These are phyloP conservation scores for Russula vinacea DNA, from an alignment of 768 basidiomycete species.

Conservation along the genomic window DNA sequence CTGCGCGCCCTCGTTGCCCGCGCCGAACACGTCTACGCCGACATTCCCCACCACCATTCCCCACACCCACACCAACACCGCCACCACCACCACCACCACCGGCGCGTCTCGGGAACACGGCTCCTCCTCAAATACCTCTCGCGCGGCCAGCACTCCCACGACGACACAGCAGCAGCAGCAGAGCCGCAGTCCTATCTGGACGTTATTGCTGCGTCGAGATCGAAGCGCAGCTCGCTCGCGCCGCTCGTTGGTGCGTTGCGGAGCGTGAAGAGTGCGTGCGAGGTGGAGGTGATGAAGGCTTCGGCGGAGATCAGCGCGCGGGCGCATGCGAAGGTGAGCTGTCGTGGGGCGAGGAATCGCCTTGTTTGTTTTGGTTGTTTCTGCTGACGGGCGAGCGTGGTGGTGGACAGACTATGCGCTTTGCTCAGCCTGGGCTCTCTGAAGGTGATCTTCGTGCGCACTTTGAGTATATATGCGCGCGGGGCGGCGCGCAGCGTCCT, in stretches of 20 bases:
- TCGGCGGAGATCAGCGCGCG: slow-evolving; percentile 86
- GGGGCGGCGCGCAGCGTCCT: slow-evolving; percentile 75
- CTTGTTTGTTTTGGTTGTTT: background rate
- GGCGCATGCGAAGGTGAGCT: slow-evolving; percentile 74
- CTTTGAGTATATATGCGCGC: slow-evolving; percentile 84
- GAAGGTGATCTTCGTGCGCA: slow-evolving; percentile 70
- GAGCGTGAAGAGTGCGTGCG: slow-evolving; percentile 73
- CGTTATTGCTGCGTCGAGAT: slow-evolving; percentile 46
- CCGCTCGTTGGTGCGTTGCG: slow-evolving; percentile 70
- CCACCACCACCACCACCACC: background rate
- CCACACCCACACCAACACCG: background rate
- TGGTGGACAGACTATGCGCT: slow-evolving; percentile 72
- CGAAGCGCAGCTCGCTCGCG: slow-evolving; percentile 52
- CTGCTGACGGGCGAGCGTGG: background rate
- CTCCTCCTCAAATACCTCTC: slow-evolving; percentile 32
- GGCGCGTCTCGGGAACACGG: slow-evolving; percentile 1
- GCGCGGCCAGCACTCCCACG: background rate
- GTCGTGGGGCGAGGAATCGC: background rate
- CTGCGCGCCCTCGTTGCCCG: slow-evolving; percentile 53
- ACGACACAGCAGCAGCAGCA: too few relatives aligned
- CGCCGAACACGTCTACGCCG: slow-evolving; percentile 48
- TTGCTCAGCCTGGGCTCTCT: slow-evolving; percentile 52
- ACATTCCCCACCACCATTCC: slow-evolving; percentile 33
- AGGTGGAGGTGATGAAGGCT: slow-evolving; percentile 72
- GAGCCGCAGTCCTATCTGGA: slow-evolving; percentile 43